Evolutionary conservation across 345 rosid species (phyloP).

Genomic region (Laguncularia racemosa): DNA sequence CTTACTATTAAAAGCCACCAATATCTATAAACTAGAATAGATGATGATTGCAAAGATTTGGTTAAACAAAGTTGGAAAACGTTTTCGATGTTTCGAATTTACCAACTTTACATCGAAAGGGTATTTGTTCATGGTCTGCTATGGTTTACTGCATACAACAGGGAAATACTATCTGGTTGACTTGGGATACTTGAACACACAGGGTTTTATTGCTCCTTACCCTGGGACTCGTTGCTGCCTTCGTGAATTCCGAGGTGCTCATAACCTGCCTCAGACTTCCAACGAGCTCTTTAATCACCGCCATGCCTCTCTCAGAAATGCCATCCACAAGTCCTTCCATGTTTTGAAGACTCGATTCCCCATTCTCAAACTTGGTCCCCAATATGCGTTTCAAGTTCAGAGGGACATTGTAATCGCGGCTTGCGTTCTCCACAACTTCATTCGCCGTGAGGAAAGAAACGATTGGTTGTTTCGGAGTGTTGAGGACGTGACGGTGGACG

Average conservation of each 20-base stretch:
- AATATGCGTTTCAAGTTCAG: constrained; percentile 63
- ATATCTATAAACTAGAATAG: not conserved
- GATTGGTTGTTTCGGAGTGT: constrained; percentile 63
- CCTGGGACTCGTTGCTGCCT: constrained; percentile 43
- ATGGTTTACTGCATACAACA: constrained; percentile 12
- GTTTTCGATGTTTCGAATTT: too few species aligned
- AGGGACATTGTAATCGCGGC: constrained; percentile 83
- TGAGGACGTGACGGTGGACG: constrained; percentile 29
- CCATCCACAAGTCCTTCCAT: constrained; percentile 39
- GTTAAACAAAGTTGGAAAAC: not conserved
- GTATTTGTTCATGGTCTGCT: not conserved
- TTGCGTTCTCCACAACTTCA: constrained; percentile 64
- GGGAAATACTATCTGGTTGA: constrained; percentile 79
- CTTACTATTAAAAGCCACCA: too few species aligned
- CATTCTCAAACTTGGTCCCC: constrained; percentile 64
- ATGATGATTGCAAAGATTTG: not conserved
- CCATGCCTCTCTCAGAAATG: constrained; percentile 46
- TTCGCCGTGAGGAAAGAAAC: constrained; percentile 48
- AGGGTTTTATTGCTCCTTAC: constrained; percentile 75
- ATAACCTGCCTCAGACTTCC: constrained; percentile 51
- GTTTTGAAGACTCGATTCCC: constrained; percentile 67
- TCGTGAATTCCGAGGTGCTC: constrained; percentile 58
- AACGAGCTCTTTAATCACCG: constrained; percentile 71
- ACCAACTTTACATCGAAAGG: not conserved
- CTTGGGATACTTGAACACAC: constrained; percentile 42